Percentiles rank a stretch among this genome's conserved stretches.
These are phyloP conservation scores for Posidonia australis DNA, from an alignment of 106 monocot species.

Conservation along the genomic window DNA sequence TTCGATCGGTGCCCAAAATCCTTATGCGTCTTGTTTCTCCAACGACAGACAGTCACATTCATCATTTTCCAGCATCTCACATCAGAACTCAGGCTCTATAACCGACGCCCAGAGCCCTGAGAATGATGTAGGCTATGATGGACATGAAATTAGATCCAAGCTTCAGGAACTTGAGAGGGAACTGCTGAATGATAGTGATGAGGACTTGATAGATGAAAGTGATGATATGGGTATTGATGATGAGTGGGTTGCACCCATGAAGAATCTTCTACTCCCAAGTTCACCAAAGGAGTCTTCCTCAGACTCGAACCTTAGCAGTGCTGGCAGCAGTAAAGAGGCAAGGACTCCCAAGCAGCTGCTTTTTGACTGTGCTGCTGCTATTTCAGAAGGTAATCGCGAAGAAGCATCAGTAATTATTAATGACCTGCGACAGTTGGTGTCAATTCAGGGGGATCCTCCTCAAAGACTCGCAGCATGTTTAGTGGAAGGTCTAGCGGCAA, in stretches of 20 bases:
- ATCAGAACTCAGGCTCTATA: conserved; percentile 41
- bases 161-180: conserved; percentile 78
- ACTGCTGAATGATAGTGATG: conserved; percentile 61
- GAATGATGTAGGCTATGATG: conserved; percentile 45
- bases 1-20: conserved; percentile 32
- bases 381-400: conserved; percentile 59
- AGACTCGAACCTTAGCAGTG: conserved; percentile 53
- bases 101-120: conserved; percentile 45
- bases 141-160: conserved; percentile 68
- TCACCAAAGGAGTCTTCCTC: conserved; percentile 77
- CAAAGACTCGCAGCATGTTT: conserved; percentile 86
- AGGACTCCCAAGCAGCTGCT: conserved; percentile 73
- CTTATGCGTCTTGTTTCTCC: conserved; percentile 36
- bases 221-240: conserved; percentile 40
- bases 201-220: conserved; percentile 20
- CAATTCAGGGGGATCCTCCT: conserved; percentile 85
- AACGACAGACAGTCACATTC: conserved; percentile 22
- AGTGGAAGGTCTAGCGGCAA: conserved; percentile 83
- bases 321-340: conserved; percentile 34
- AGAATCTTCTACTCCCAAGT: conserved; percentile 31
- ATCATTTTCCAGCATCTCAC: conserved; percentile 32
- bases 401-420: conserved; percentile 52
- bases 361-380: conserved; percentile 64
- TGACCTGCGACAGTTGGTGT: conserved; percentile 74
- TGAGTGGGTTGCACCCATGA: conserved; percentile 68